Conservation (phyloP, 352 stramenopile genomes). For the Globisporangium acanthophoron region DNA sequence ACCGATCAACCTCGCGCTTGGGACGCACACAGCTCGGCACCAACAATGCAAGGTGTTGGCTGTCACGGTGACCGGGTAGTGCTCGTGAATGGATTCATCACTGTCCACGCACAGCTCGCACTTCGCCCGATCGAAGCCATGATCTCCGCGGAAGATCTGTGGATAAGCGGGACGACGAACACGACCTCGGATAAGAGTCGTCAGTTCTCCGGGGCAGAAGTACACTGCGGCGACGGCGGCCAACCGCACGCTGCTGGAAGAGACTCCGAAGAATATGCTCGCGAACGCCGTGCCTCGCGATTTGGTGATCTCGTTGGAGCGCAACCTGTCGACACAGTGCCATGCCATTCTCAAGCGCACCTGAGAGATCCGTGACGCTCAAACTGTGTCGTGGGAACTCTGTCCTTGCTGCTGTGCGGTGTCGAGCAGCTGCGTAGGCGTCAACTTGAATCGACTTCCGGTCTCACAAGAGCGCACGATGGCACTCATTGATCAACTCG, state of each 20-base stretch:
- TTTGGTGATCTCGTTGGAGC: neutral
- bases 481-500: neutral
- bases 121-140: neutral
- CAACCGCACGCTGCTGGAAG: constrained; percentile 5
- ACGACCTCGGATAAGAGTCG: no score
- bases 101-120: constrained; percentile 17
- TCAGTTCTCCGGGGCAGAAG: no score
- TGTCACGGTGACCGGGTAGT: constrained; percentile 11
- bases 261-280: neutral
- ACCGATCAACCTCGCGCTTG: neutral
- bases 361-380: neutral
- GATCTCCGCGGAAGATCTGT: constrained; percentile 3
- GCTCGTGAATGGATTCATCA: constrained; percentile 18
- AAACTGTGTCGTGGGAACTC: no score
- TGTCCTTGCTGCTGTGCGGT: neutral
- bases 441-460: neutral
- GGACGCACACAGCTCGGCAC: neutral
- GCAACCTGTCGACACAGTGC: neutral
- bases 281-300: neutral
- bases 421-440: neutral
- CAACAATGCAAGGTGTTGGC: neutral
- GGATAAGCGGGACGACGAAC: neutral
- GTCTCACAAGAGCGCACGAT: neutral
- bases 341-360: neutral
- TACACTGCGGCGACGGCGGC: neutral